phyloP scores from a whole-genome alignment of 176 grass and related monocot genomes.

The Paspalum vaginatum region DNA sequence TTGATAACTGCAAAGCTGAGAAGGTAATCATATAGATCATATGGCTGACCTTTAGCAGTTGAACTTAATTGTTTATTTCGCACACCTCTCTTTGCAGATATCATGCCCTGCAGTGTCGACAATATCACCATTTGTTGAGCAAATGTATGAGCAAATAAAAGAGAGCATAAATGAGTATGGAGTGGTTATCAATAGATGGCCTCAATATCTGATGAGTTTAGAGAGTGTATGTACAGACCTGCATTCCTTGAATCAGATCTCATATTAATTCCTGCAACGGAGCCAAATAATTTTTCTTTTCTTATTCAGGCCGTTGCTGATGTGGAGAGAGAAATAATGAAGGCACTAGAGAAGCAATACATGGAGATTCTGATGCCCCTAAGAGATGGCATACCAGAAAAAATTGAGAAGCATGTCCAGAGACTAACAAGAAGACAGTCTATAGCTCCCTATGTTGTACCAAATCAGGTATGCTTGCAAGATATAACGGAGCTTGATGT shows the following conservation, averaged over 20 bases:
- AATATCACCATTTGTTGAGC: slow-evolving; percentile 78
- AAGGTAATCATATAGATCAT: slow-evolving; percentile 53
- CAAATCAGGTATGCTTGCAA: slow-evolving; percentile 63
- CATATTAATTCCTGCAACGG: slow-evolving; percentile 24
- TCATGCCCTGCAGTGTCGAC: slow-evolving; percentile 52
- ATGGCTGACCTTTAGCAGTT: slow-evolving; percentile 13
- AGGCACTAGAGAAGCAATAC: slow-evolving; percentile 83
- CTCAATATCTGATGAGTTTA: slow-evolving; percentile 82
- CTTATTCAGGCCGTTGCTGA: slow-evolving; percentile 78
- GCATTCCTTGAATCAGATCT: slow-evolving; percentile 21
- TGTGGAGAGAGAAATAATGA: slow-evolving; percentile 81
- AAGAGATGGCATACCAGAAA: slow-evolving; percentile 84
- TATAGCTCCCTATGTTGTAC: slow-evolving; percentile 63
- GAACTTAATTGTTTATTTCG: slow-evolving; percentile 36
- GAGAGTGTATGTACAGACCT: slow-evolving; percentile 64
- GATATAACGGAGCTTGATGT: background rate
- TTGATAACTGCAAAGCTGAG: slow-evolving; percentile 92
- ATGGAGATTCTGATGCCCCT: slow-evolving; percentile 72
- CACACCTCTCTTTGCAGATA: slow-evolving; percentile 58
- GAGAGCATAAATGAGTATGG: slow-evolving; percentile 83
- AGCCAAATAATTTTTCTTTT: slow-evolving; percentile 28
- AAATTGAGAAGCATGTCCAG: slow-evolving; percentile 91
- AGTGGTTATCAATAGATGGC: slow-evolving; percentile 96
- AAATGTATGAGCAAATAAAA: slow-evolving; percentile 86
- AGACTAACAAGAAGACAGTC: slow-evolving; percentile 86